phyloP scores from a whole-genome alignment of 768 basidiomycete species.

The Naganishia randhawae region DNA sequence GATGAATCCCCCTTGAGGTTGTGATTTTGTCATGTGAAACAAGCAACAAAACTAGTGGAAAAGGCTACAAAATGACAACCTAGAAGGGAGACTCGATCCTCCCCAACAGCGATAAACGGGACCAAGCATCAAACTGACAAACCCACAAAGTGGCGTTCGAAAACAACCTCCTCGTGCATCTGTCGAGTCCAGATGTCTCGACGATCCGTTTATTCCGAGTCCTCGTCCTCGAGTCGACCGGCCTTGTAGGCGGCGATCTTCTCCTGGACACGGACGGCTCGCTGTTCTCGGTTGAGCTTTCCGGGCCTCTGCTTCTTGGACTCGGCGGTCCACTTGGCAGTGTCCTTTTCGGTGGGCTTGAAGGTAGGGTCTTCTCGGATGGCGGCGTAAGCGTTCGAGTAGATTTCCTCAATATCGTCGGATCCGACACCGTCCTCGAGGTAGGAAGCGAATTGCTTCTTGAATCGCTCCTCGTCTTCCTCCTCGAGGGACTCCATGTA shows the following conservation, averaged over 20 bases:
- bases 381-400: slow-evolving; percentile 83
- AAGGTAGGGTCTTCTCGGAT: slow-evolving; percentile 92
- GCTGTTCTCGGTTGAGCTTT: slow-evolving; percentile 72
- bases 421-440: slow-evolving; percentile 92
- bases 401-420: slow-evolving; percentile 96
- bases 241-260: slow-evolving; percentile 90
- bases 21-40: slow-evolving; percentile 5
- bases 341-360: slow-evolving; percentile 80
- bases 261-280: slow-evolving; percentile 71
- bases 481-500: slow-evolving; percentile 99
- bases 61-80: slow-evolving; percentile 21
- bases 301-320: slow-evolving; percentile 63
- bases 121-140: neutral
- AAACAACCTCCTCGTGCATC: neutral
- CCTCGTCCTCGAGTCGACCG: slow-evolving; percentile 48
- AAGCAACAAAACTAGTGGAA: neutral
- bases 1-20: neutral
- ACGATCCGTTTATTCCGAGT: slow-evolving; percentile 23
- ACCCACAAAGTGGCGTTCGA: neutral
- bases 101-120: slow-evolving; percentile 4
- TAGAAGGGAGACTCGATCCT: neutral
- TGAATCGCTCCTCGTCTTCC: slow-evolving; percentile 98
- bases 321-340: slow-evolving; percentile 84
- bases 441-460: slow-evolving; percentile 93
- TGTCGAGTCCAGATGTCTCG: neutral